Percentiles rank a stretch among this genome's conserved stretches.
These are phyloP conservation scores for Lichtheimia ramosa DNA, from an alignment of 371 early-diverging fungal genomes.

Conservation along the genomic window DNA sequence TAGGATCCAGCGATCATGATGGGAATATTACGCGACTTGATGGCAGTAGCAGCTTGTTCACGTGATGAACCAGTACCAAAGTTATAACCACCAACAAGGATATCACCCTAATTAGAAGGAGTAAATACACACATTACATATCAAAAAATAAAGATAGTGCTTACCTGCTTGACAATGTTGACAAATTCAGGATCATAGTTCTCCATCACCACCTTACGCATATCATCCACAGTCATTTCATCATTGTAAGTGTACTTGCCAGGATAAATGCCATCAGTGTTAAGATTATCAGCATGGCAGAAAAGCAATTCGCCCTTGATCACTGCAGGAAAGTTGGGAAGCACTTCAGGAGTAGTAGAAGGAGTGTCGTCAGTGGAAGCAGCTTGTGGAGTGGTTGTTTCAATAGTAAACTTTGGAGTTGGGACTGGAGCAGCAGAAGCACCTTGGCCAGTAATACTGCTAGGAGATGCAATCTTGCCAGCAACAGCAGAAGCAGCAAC, in stretches of 20 bases:
- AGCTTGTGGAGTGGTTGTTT: conserved; percentile 7
- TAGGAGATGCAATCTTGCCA: conserved; percentile 79
- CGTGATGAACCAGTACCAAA: conserved; percentile 96
- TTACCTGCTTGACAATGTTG: conserved; percentile 46
- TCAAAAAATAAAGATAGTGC: too few species aligned
- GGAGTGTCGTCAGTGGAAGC: conserved; percentile 16
- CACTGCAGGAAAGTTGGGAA: conserved; percentile 73
- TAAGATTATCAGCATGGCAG: conserved; percentile 88
- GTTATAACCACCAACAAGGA: conserved; percentile 90
- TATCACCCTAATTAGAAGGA: conserved; percentile 54
- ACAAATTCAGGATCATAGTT: conserved; percentile 93
- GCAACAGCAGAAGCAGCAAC: conserved; percentile 88
- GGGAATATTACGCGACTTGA: conserved; percentile 82
- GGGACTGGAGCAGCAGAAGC: conserved; percentile 11
- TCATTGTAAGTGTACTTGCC: conserved; percentile 96
- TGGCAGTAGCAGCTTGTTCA: conserved; percentile 95
- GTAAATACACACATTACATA: neutral
- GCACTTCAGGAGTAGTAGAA: conserved; percentile 25
- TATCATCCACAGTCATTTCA: conserved; percentile 82
- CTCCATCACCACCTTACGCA: conserved; percentile 95
- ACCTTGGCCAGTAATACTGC: conserved; percentile 14
- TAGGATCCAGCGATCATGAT: conserved; percentile 88
- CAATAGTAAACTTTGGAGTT: conserved; percentile 20
- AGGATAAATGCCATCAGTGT: conserved; percentile 96
- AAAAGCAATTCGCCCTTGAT: conserved; percentile 84